These are phyloP conservation scores for Triticum monococcum DNA, from an alignment of 176 grass and related monocot species.

Conservation along the genomic window DNA sequence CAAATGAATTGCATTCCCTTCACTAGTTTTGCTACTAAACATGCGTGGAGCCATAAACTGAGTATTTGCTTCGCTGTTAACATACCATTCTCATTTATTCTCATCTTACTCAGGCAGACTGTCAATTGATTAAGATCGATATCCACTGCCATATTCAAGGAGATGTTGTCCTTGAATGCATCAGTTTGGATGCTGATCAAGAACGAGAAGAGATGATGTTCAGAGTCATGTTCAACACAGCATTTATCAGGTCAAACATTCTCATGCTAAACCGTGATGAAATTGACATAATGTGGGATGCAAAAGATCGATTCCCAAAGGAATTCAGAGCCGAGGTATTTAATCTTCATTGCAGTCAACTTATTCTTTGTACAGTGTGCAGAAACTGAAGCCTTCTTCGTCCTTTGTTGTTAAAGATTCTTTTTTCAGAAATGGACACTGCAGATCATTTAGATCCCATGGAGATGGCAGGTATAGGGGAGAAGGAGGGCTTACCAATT, in stretches of 20 bases:
- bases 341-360: conserved; percentile 20
- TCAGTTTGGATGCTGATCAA: conserved; percentile 71
- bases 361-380: conserved; percentile 11
- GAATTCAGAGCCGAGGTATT: conserved; percentile 90
- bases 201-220: conserved; percentile 93
- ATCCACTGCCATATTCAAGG: conserved; percentile 98
- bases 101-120: conserved; percentile 64
- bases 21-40: not conserved
- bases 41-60: not conserved
- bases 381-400: conserved; percentile 20
- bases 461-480: conserved; percentile 57
- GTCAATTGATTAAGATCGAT: conserved; percentile 94
- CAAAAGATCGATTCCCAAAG: conserved; percentile 89
- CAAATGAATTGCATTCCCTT: conserved; percentile 5
- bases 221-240: conserved; percentile 96
- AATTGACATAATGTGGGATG: conserved; percentile 89
- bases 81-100: conserved; percentile 23
- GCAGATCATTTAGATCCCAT: conserved; percentile 48
- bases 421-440: conserved; percentile 91
- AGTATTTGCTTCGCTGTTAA: not conserved
- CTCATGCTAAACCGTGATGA: conserved; percentile 95
- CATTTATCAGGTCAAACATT: conserved; percentile 97
- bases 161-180: conserved; percentile 96
- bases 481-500: conserved; percentile 87
- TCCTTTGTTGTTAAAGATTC: conserved; percentile 55